phyloP scores from a whole-genome alignment of 805 yeast species.

The Yamadazyma sp. region DNA sequence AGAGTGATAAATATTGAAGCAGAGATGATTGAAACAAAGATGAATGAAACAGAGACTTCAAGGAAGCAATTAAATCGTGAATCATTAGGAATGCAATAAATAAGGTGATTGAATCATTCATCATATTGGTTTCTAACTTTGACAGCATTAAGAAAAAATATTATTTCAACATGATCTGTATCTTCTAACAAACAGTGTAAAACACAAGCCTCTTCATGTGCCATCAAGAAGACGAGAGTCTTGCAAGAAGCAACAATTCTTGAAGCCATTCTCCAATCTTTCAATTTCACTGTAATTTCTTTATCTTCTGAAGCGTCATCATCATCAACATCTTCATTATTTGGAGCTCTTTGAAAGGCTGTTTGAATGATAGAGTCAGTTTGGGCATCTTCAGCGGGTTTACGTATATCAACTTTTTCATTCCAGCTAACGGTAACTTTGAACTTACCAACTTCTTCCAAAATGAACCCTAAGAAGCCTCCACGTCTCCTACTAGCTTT shows the following conservation, averaged over 20 bases:
- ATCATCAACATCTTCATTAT: conserved; percentile 9
- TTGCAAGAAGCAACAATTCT: conserved; percentile 60
- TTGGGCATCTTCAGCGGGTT: conserved; percentile 16
- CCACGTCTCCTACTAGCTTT: conserved; percentile 42
- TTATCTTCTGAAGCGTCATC: conserved; percentile 24
- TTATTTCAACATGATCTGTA: conserved; percentile 59
- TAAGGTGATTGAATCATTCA: background rate
- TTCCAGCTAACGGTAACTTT: conserved; percentile 61
- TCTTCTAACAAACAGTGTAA: conserved; percentile 67
- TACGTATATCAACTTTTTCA: conserved; percentile 45
- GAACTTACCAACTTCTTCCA: conserved; percentile 53
- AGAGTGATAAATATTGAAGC: no score
- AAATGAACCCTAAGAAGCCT: conserved; percentile 50
- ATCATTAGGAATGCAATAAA: no score
- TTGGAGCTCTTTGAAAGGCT: conserved; percentile 4
- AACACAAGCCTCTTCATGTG: conserved; percentile 57
- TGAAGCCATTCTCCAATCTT: conserved; percentile 68
- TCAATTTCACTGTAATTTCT: conserved; percentile 51
- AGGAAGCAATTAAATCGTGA: no score
- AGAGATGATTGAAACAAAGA: no score
- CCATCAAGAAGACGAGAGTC: conserved; percentile 56
- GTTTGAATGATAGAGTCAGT: conserved; percentile 21
- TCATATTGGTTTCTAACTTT: conserved; percentile 2
- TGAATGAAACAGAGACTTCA: no score
- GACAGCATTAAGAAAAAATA: conserved; percentile 51